These are phyloP conservation scores for Mucor mucedo DNA, from an alignment of 371 early-diverging fungal genomes.

Conservation along the genomic window DNA sequence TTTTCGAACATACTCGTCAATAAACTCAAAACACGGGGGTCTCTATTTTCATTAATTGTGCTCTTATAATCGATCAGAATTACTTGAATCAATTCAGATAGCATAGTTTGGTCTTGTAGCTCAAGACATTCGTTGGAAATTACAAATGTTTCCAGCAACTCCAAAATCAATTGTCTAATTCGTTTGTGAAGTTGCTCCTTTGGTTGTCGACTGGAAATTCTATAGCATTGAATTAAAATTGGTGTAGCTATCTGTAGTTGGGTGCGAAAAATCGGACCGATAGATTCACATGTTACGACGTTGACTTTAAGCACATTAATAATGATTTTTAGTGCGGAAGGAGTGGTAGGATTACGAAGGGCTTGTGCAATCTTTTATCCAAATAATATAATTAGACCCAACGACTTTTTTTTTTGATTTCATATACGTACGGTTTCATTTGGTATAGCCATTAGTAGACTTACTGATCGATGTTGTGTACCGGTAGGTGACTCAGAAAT, in stretches of 20 bases:
- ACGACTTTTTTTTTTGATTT: neutral
- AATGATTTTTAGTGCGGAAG: conserved; percentile 5
- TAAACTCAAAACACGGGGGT: conserved; percentile 87
- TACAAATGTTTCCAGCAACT: conserved; percentile 81
- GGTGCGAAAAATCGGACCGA: conserved; percentile 57
- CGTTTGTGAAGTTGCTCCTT: neutral
- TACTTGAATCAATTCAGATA: conserved; percentile 82
- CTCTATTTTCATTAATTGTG: conserved; percentile 72
- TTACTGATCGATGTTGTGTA: conserved; percentile 3
- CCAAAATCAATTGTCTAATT: conserved; percentile 60
- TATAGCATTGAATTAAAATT: conserved; percentile 14
- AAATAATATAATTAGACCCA: neutral
- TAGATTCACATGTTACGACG: conserved; percentile 79
- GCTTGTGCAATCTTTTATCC: neutral
- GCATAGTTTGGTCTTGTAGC: conserved; percentile 66
- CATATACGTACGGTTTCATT: conserved; percentile 17
- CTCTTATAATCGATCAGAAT: conserved; percentile 81
- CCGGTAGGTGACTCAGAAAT: conserved; percentile 5
- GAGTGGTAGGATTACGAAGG: neutral
- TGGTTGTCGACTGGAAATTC: conserved; percentile 1
- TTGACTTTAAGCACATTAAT: conserved; percentile 73
- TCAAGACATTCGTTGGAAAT: conserved; percentile 70
- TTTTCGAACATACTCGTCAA: conserved; percentile 75
- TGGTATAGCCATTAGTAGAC: conserved; percentile 9
- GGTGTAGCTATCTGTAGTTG: conserved; percentile 17